Percentiles rank a stretch among this genome's conserved stretches.
phyloP scores from a whole-genome alignment of 805 yeast genomes.

The Teunomyces gatunensis region DNA sequence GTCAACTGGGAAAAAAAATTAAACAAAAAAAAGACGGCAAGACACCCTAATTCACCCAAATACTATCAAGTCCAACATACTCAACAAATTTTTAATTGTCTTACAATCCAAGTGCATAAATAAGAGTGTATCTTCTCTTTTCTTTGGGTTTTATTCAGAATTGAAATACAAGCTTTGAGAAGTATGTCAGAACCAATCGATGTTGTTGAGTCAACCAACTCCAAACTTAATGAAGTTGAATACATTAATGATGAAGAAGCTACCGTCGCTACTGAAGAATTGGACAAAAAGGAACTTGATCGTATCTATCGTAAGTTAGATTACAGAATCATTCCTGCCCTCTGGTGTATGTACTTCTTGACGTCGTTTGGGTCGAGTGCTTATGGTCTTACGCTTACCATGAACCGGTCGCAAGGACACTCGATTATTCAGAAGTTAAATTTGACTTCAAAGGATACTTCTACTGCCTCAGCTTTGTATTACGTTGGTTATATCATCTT shows the following conservation, averaged over 20 bases:
- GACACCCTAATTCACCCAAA: not conserved
- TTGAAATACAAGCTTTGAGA: too few relatives aligned
- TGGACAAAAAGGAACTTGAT: slow-evolving; percentile 39
- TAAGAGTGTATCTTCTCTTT: not conserved
- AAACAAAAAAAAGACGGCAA: too few relatives aligned
- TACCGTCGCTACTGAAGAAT: slow-evolving; percentile 4
- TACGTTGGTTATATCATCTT: slow-evolving; percentile 81
- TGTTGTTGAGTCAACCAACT: not conserved
- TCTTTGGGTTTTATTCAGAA: not conserved
- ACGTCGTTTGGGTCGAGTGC: slow-evolving; percentile 77
- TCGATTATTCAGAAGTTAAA: slow-evolving; percentile 53
- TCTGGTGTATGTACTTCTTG: slow-evolving; percentile 76
- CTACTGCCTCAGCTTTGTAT: slow-evolving; percentile 77
- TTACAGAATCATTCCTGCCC: slow-evolving; percentile 71
- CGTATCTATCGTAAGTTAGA: slow-evolving; percentile 62
- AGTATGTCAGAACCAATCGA: not conserved
- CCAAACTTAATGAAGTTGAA: not conserved
- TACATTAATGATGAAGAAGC: slow-evolving; percentile 10
- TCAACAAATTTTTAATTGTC: not conserved
- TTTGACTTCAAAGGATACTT: slow-evolving; percentile 54
- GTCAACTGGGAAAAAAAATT: slow-evolving; percentile 2
- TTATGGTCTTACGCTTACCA: slow-evolving; percentile 76
- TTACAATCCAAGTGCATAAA: not conserved
- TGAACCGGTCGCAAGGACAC: slow-evolving; percentile 64
- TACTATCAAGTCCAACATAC: not conserved